phyloP scores from a whole-genome alignment of 2,329 filamentous ascomycete genomes.

The Colletotrichum plurivorum region DNA sequence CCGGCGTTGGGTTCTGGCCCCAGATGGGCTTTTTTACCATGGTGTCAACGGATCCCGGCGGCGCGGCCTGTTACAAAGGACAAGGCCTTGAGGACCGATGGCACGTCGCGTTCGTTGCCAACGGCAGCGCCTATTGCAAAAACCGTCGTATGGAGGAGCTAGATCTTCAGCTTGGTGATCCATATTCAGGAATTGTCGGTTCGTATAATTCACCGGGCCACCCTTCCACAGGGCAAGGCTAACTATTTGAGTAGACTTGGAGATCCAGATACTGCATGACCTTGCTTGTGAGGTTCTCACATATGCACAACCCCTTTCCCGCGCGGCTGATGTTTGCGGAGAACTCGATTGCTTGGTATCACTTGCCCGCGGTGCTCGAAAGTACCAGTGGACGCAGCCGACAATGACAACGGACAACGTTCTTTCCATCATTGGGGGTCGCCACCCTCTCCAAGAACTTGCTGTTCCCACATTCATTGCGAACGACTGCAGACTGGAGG shows the following conservation, averaged over 20 bases:
- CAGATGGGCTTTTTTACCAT: constrained; percentile 92
- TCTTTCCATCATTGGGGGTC: constrained; percentile 81
- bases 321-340: constrained; percentile 84
- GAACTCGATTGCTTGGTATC: constrained; percentile 90
- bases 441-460: constrained; percentile 89
- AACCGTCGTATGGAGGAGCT: constrained; percentile 85
- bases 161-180: constrained; percentile 85
- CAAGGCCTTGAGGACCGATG: constrained; percentile 72
- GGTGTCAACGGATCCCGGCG: constrained; percentile 65
- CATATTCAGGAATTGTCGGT: constrained; percentile 88
- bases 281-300: constrained; percentile 80
- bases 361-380: constrained; percentile 81
- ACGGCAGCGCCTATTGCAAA: constrained; percentile 86
- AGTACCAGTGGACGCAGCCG: constrained; percentile 80
- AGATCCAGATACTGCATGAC: constrained; percentile 89
- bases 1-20: constrained; percentile 90
- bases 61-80: constrained; percentile 75
- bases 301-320: constrained; percentile 75
- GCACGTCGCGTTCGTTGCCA: constrained; percentile 83
- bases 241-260: constrained; percentile 71
- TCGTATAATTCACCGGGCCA: constrained; percentile 35
- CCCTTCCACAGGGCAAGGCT: neutral
- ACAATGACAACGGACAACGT: constrained; percentile 78
- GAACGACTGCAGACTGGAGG: constrained; percentile 81
- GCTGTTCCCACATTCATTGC: constrained; percentile 85